phyloP scores from a whole-genome alignment of 345 rosid species.

The Boechera retrofracta region DNA sequence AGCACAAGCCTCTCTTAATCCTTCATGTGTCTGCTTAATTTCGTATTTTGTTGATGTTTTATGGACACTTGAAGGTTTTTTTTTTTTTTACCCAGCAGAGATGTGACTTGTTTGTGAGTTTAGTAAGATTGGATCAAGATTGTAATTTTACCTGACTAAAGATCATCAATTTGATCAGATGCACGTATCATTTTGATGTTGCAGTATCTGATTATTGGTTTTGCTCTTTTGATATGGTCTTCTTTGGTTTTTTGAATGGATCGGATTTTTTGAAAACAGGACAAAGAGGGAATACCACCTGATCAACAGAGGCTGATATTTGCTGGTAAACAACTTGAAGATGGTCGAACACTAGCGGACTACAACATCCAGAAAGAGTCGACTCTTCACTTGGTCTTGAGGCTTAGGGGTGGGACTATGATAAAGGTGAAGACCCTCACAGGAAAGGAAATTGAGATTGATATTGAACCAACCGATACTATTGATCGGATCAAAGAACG shows the following conservation, averaged over 20 bases:
- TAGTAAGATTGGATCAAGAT: no score
- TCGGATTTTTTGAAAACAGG: constrained; percentile 49
- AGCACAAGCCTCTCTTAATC: not conserved
- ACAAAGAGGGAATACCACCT: constrained; percentile 93
- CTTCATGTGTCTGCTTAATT: not conserved
- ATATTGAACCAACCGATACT: constrained; percentile 93
- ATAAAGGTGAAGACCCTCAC: constrained; percentile 95
- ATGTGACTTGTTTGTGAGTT: no score
- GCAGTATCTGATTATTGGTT: not conserved
- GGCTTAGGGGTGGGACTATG: constrained; percentile 98
- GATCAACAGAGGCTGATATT: constrained; percentile 94
- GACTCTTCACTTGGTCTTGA: constrained; percentile 83
- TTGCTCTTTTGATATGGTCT: no score
- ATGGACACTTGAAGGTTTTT: not conserved
- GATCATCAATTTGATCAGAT: not conserved
- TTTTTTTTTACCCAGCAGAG: no score
- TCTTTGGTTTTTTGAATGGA: not conserved
- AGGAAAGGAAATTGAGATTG: constrained; percentile 92
- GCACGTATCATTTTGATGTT: no score
- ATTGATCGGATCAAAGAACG: constrained; percentile 92
- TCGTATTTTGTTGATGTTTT: not conserved
- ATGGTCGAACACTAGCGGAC: constrained; percentile 90
- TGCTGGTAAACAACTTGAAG: constrained; percentile 94
- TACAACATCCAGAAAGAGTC: constrained; percentile 95
- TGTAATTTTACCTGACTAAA: not conserved